Conservation (phyloP, 78 protist species). For the Emiliania huxleyi region DNA sequence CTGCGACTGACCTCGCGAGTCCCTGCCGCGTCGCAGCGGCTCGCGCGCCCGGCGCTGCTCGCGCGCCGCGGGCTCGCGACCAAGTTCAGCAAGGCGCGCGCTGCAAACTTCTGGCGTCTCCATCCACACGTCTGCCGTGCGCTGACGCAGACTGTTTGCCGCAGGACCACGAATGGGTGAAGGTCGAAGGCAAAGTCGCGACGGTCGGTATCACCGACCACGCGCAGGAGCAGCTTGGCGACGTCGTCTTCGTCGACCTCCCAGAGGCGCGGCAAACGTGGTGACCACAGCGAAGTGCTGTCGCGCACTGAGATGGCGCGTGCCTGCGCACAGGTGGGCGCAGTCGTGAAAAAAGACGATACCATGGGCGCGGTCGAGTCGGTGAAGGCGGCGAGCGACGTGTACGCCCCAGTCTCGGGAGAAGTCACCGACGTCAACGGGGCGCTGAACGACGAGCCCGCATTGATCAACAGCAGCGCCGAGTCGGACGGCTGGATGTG, state of each 20-base stretch:
- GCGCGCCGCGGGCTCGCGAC: background rate
- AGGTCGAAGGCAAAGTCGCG: slow-evolving; percentile 20
- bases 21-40: background rate
- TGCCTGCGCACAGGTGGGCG: slow-evolving; percentile 17
- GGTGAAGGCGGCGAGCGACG: slow-evolving; percentile 41
- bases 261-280: background rate
- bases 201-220: slow-evolving; percentile 36
- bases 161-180: slow-evolving; percentile 42
- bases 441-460: slow-evolving; percentile 35
- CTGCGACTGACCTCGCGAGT: background rate
- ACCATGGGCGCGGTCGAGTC: slow-evolving; percentile 40
- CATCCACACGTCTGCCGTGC: background rate
- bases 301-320: no score
- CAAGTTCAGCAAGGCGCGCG: background rate
- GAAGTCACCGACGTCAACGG: slow-evolving; percentile 13
- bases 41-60: background rate
- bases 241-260: slow-evolving; percentile 46
- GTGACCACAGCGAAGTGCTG: background rate
- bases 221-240: slow-evolving; percentile 50
- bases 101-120: background rate
- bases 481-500: slow-evolving; percentile 1
- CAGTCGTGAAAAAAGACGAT: background rate
- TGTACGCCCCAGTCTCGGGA: slow-evolving; percentile 22
- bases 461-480: background rate
- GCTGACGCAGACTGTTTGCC: background rate